phyloP scores from a whole-genome alignment of 345 rosid genomes.

The Ceriops zippeliana region DNA sequence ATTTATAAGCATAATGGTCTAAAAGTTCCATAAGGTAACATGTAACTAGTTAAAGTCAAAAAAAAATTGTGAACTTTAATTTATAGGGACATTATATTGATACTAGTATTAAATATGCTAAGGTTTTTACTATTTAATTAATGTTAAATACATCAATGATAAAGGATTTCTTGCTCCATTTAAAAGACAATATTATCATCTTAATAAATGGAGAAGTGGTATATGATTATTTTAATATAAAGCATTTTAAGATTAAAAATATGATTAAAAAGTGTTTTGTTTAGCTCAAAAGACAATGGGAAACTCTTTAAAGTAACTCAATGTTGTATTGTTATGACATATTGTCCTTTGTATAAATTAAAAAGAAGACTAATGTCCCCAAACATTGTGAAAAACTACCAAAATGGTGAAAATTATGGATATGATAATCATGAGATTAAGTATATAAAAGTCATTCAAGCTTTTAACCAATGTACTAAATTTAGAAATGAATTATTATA shows the following conservation, averaged over 20 bases:
- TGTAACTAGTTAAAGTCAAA: too few relatives aligned
- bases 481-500: not conserved
- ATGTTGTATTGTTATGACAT: not conserved
- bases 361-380: not conserved
- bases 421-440: too few relatives aligned
- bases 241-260: not conserved
- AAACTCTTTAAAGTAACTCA: not conserved
- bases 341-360: not conserved
- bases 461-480: not conserved
- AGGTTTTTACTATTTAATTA: slow-evolving; percentile 2
- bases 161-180: slow-evolving; percentile 6
- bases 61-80: too few relatives aligned
- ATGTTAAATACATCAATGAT: slow-evolving; percentile 1
- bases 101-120: not conserved
- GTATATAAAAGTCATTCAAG: not conserved
- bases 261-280: not conserved
- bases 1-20: not conserved
- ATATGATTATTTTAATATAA: not conserved
- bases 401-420: not conserved
- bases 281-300: not conserved
- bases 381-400: not conserved
- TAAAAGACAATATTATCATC: slow-evolving; percentile 3
- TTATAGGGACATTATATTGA: too few relatives aligned
- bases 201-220: not conserved
- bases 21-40: not conserved